phyloP scores from a whole-genome alignment of 2,329 filamentous ascomycete genomes.

The Sporothrix curviconia region DNA sequence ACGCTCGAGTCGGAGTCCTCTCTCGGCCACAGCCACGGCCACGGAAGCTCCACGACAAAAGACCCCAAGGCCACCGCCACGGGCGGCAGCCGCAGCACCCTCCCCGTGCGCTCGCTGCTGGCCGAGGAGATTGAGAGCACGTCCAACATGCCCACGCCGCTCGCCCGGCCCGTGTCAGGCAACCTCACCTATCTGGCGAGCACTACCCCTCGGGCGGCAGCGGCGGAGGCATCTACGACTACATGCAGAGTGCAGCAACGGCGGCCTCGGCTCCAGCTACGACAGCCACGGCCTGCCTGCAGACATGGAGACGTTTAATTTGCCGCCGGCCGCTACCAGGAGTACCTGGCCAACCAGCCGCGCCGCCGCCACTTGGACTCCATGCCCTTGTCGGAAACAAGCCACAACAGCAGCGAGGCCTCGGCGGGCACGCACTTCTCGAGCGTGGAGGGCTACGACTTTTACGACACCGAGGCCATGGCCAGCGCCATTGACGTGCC shows the following conservation, averaged over 20 bases:
- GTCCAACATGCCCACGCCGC: conserved; percentile 55
- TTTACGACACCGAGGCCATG: conserved; percentile 54
- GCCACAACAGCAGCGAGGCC: conserved; percentile 43
- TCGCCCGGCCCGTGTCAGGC: conserved; percentile 43
- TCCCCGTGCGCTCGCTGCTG: conserved; percentile 39
- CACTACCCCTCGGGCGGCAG: neutral
- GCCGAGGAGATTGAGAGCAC: conserved; percentile 55
- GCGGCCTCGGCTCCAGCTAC: conserved; percentile 2
- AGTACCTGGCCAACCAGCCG: conserved; percentile 24
- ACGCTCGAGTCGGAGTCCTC: neutral
- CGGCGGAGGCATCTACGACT: neutral
- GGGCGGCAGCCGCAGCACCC: neutral
- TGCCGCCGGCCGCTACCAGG: conserved; percentile 42
- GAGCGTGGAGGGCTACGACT: conserved; percentile 57
- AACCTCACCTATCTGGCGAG: neutral
- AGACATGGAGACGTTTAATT: conserved; percentile 44
- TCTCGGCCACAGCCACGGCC: too few relatives aligned
- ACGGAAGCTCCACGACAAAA: too few relatives aligned
- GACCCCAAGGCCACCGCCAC: neutral
- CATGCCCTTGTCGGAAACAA: conserved; percentile 43
- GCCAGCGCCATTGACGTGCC: conserved; percentile 49
- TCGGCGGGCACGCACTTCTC: conserved; percentile 45
- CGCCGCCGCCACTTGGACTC: conserved; percentile 43
- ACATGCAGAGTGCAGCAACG: neutral
- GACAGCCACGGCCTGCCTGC: conserved; percentile 26